Evolutionary conservation across 768 basidiomycete genomes (phyloP).

Genomic region (Pulveroboletus sp.): DNA sequence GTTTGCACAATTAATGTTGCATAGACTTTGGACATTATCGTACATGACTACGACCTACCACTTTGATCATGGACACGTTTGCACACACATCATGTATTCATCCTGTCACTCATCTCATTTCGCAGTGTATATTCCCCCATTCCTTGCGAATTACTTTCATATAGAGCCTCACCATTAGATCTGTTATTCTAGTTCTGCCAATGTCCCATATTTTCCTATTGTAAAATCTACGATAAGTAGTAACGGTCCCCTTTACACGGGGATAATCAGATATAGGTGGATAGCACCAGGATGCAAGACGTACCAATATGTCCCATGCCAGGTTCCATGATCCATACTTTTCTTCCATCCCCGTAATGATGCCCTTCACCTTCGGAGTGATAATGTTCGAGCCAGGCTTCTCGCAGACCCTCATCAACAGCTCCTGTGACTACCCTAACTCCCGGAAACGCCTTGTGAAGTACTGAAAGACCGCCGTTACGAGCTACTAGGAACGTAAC

Average conservation of each 20-base stretch:
- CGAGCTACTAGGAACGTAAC: slow-evolving; percentile 86
- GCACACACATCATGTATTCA: slow-evolving; percentile 4
- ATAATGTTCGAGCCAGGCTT: slow-evolving; percentile 66
- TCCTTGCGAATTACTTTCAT: slow-evolving; percentile 12
- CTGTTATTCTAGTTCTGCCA: slow-evolving; percentile 3
- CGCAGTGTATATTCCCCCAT: slow-evolving; percentile 16
- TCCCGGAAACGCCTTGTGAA: slow-evolving; percentile 79
- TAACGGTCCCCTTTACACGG: slow-evolving; percentile 38
- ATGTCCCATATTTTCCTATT: slow-evolving; percentile 3
- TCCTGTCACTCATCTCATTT: slow-evolving; percentile 1
- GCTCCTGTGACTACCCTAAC: slow-evolving; percentile 85
- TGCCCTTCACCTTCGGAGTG: slow-evolving; percentile 42
- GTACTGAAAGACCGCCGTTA: slow-evolving; percentile 72
- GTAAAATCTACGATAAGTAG: slow-evolving; percentile 30
- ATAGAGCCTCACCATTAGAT: slow-evolving; percentile 3
- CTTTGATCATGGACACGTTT: background rate
- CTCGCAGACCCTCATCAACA: slow-evolving; percentile 74
- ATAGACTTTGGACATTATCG: background rate
- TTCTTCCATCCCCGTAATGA: slow-evolving; percentile 49
- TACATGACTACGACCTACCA: slow-evolving; percentile 5
- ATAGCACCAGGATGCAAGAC: slow-evolving; percentile 9
- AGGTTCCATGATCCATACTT: slow-evolving; percentile 82
- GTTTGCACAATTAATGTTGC: slow-evolving; percentile 9
- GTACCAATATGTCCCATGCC: slow-evolving; percentile 88
- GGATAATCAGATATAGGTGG: background rate